These are phyloP conservation scores for Aspergillus fumigatus DNA, from an alignment of 2,329 filamentous ascomycete species.

Conservation along the genomic window DNA sequence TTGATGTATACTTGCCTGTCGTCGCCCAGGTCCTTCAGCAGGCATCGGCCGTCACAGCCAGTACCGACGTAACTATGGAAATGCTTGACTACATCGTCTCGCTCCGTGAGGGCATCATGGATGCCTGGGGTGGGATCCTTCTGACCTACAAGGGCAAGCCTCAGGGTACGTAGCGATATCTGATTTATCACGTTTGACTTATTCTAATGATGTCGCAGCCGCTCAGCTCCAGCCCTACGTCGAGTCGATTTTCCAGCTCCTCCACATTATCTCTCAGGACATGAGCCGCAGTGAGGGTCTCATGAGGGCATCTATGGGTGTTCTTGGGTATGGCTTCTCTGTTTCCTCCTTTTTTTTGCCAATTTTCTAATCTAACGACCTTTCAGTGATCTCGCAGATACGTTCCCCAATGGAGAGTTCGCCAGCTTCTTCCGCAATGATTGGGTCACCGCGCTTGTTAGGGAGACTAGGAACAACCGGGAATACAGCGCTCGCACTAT, in stretches of 20 bases:
- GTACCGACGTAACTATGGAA: constrained; percentile 79
- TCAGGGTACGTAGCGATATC: constrained; percentile 29
- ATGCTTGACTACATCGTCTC: constrained; percentile 97
- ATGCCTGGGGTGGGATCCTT: constrained; percentile 97
- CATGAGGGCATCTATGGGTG: constrained; percentile 92
- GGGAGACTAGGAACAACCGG: constrained; percentile 83
- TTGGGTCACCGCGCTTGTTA: constrained; percentile 84
- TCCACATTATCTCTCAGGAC: constrained; percentile 75
- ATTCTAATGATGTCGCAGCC: constrained; percentile 44
- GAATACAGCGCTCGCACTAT: constrained; percentile 82
- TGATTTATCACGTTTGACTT: not conserved
- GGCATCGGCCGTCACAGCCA: constrained; percentile 75
- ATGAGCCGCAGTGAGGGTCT: constrained; percentile 85
- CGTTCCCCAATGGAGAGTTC: constrained; percentile 87
- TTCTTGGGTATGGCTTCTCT: constrained; percentile 70
- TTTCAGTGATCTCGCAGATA: constrained; percentile 80
- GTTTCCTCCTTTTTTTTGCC: not conserved
- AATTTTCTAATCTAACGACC: not conserved
- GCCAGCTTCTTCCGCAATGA: constrained; percentile 80
- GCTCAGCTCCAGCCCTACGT: constrained; percentile 71
- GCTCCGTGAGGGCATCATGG: constrained; percentile 94
- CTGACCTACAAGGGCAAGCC: constrained; percentile 77
- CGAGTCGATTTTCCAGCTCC: constrained; percentile 78
- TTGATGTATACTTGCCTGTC: constrained; percentile 87
- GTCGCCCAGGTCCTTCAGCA: constrained; percentile 94